Conservation (phyloP, 2,329 filamentous ascomycete species). For the Aspergillus brunneoviolaceus region DNA sequence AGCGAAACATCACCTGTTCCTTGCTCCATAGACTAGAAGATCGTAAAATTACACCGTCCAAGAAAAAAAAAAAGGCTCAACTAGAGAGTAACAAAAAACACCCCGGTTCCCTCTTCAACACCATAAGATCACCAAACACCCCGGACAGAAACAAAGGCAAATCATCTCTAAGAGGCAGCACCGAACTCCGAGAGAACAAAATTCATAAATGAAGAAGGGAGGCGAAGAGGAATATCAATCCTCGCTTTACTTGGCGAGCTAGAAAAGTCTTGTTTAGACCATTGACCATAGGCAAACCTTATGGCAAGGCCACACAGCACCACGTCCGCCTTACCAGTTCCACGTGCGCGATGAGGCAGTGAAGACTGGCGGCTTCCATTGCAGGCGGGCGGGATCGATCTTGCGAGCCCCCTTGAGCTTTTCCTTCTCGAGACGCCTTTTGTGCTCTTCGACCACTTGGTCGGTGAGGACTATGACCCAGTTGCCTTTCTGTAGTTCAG, state of each 20-base stretch:
- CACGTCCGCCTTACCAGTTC: slow-evolving; percentile 68
- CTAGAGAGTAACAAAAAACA: background rate
- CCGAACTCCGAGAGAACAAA: background rate
- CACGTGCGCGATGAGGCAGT: slow-evolving; percentile 86
- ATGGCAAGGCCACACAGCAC: background rate
- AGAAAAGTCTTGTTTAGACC: background rate
- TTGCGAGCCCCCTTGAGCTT: slow-evolving; percentile 70
- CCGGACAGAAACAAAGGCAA: too few relatives aligned
- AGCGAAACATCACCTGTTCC: background rate
- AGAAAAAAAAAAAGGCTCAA: too few relatives aligned
- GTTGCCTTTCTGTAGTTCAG: slow-evolving; percentile 68
- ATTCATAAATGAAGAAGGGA: background rate
- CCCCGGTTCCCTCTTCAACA: background rate
- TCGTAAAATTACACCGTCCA: background rate
- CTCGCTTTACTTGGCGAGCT: background rate
- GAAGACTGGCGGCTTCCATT: slow-evolving; percentile 97
- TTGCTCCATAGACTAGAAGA: background rate
- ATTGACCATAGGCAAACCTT: background rate
- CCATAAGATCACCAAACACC: background rate
- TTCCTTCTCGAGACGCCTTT: slow-evolving; percentile 74
- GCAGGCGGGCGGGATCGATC: slow-evolving; percentile 75
- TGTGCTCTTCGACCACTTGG: slow-evolving; percentile 67
- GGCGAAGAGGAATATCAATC: background rate
- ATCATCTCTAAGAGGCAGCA: too few relatives aligned
- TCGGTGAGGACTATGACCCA: slow-evolving; percentile 94